A percentile compares a stretch with the other conserved stretches of the same genome.
Conservation (phyloP, 2,329 filamentous ascomycete species). For the Aspergillus sp. region DNA sequence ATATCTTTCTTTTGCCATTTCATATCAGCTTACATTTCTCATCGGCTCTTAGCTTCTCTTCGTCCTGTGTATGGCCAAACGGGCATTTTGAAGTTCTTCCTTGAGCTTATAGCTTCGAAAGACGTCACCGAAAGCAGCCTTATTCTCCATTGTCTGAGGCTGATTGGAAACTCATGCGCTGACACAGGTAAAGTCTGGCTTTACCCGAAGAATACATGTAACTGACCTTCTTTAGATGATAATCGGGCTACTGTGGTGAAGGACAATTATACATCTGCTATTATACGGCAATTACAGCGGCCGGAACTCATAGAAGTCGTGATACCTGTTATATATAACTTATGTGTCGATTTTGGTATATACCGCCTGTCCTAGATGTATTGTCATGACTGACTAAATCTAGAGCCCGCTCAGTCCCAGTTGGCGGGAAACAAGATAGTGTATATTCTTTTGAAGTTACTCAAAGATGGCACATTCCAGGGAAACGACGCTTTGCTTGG, state of each 20-base stretch:
- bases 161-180: conserved; percentile 48
- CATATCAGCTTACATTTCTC: background rate
- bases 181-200: conserved; percentile 36
- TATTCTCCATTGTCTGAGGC: conserved; percentile 41
- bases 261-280: conserved; percentile 38
- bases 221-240: conserved; percentile 35
- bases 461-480: conserved; percentile 32
- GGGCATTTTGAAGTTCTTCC: conserved; percentile 44
- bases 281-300: conserved; percentile 37
- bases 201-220: background rate
- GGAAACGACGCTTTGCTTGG: conserved; percentile 34
- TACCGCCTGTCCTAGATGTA: background rate
- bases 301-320: conserved; percentile 39
- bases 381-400: conserved; percentile 18
- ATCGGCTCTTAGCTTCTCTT: conserved; percentile 35
- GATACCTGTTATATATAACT: conserved; percentile 47
- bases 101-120: conserved; percentile 37
- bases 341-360: conserved; percentile 47
- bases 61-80: conserved; percentile 39
- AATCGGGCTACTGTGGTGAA: conserved; percentile 43
- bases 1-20: background rate
- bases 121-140: conserved; percentile 29
- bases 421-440: conserved; percentile 36
- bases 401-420: conserved; percentile 42
- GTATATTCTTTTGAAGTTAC: conserved; percentile 38